Evolutionary conservation across 805 yeast genomes (phyloP).

Genomic region (Saccharomyces paradoxus): DNA sequence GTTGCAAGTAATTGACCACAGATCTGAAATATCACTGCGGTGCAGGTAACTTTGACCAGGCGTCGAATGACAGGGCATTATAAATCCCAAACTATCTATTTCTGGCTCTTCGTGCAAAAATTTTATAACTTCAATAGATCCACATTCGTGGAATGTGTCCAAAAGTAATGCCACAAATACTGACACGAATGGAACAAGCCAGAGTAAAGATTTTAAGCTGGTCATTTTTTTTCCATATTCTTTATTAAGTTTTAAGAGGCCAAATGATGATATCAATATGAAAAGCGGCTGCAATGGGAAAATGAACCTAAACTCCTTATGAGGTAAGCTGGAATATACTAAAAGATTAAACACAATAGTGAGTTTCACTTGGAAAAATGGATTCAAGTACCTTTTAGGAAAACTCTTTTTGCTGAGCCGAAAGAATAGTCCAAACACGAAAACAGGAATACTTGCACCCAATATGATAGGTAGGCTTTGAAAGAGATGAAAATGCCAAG

Average conservation of each 20-base stretch:
- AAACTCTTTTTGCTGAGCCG: constrained; percentile 9
- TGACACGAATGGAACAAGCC: constrained; percentile 18
- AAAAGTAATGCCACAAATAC: constrained; percentile 34
- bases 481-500: constrained; percentile 73
- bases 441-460: constrained; percentile 58
- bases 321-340: constrained; percentile 59
- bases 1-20: constrained; percentile 84
- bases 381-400: constrained; percentile 1
- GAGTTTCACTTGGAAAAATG: constrained; percentile 22
- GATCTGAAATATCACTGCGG: constrained; percentile 37
- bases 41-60: constrained; percentile 89
- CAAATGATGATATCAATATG: constrained; percentile 42
- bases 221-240: background rate
- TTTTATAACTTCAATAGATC: constrained; percentile 63
- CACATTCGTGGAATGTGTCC: constrained; percentile 72
- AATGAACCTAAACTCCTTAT: constrained; percentile 87
- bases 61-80: constrained; percentile 95
- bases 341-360: constrained; percentile 39
- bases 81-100: constrained; percentile 58
- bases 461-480: constrained; percentile 78
- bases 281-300: constrained; percentile 78
- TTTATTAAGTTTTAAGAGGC: constrained; percentile 10
- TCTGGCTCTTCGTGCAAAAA: constrained; percentile 37
- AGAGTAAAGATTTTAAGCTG: constrained; percentile 2
- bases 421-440: constrained; percentile 36